These are phyloP conservation scores for Candida broadrunensis DNA, from an alignment of 805 yeast species.

Conservation along the genomic window DNA sequence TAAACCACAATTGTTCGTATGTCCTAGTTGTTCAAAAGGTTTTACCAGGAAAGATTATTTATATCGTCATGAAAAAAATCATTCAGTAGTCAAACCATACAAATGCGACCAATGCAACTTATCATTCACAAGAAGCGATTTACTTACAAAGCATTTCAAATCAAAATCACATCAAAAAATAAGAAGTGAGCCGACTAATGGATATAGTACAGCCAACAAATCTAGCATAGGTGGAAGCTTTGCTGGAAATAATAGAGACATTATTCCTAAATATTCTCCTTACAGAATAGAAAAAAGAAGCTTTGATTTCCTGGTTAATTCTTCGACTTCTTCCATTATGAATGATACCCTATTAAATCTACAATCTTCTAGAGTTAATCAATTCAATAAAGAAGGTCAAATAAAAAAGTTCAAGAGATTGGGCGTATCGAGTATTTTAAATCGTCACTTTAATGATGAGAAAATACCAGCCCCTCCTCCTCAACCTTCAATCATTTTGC, in stretches of 20 bases:
- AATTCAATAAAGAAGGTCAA: background rate
- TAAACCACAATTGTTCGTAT: conserved; percentile 1
- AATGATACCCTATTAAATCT: background rate
- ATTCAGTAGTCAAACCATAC: background rate
- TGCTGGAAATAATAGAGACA: background rate
- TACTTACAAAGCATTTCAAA: conserved; percentile 1
- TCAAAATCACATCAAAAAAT: conserved; percentile 1
- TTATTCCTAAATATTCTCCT: background rate
- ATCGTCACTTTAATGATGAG: conserved; percentile 1
- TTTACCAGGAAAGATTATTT: conserved; percentile 1
- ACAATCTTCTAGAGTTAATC: background rate
- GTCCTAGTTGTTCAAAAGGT: conserved; percentile 1
- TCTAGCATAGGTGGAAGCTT: background rate
- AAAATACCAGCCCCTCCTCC: conserved; percentile 5
- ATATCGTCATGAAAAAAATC: conserved; percentile 2
- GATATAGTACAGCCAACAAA: too few species aligned
- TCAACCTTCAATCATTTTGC: conserved; percentile 5
- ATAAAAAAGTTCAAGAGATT: conserved; percentile 3
- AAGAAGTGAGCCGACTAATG: background rate
- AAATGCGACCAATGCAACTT: conserved; percentile 1
- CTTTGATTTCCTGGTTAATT: background rate
- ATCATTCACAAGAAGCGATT: conserved; percentile 1
- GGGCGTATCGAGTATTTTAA: conserved; percentile 4
- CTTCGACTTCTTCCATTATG: background rate
- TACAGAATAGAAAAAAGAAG: background rate